These are phyloP conservation scores for Eragrostis nindensis DNA, from an alignment of 176 grass and related monocot genomes.

Conservation along the genomic window DNA sequence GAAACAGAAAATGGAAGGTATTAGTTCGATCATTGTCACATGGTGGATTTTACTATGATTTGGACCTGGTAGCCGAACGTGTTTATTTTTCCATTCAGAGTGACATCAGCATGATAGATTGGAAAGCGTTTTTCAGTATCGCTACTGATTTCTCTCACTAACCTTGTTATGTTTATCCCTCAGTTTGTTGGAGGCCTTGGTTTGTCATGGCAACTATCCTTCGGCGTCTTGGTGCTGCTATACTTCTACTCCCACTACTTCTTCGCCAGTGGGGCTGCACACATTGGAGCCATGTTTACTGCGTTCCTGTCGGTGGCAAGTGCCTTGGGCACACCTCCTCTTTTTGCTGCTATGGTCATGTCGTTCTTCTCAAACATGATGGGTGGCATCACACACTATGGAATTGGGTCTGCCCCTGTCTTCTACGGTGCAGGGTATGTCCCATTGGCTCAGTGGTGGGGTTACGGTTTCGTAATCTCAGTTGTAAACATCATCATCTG, in stretches of 20 bases:
- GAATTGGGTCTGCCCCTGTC: conserved; percentile 90
- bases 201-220: conserved; percentile 88
- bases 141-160: conserved; percentile 17
- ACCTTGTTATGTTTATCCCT: conserved; percentile 13
- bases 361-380: conserved; percentile 95
- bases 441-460: conserved; percentile 88
- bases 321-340: conserved; percentile 81
- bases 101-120: not conserved
- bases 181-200: conserved; percentile 97
- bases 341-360: conserved; percentile 82
- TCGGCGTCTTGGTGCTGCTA: conserved; percentile 81
- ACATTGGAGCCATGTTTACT: conserved; percentile 97
- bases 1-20: not conserved
- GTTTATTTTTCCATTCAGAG: not conserved
- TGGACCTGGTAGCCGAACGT: not conserved
- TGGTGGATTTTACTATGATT: not conserved
- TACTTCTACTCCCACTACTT: conserved; percentile 99
- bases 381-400: conserved; percentile 94
- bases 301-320: conserved; percentile 89
- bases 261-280: conserved; percentile 95
- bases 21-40: not conserved
- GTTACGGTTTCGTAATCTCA: conserved; percentile 86
- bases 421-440: conserved; percentile 92
- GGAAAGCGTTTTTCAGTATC: not conserved
- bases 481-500: conserved; percentile 94